phyloP scores from a whole-genome alignment of 2,329 filamentous ascomycete species.

The Cytospora chrysosperma region DNA sequence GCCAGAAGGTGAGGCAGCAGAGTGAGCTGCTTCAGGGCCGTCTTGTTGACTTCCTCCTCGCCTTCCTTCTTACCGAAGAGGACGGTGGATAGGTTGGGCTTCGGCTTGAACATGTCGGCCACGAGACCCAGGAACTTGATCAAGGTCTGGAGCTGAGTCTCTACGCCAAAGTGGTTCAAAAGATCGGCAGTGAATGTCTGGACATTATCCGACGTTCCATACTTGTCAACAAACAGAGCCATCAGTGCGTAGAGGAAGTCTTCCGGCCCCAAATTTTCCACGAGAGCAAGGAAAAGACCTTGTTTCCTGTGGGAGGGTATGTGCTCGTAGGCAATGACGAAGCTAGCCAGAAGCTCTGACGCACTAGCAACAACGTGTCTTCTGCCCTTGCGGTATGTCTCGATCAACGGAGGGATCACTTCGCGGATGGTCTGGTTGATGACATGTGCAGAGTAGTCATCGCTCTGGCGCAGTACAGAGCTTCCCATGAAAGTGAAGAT shows the following conservation, averaged over 20 bases:
- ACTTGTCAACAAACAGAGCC: conserved; percentile 87
- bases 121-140: conserved; percentile 75
- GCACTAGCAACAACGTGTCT: conserved; percentile 77
- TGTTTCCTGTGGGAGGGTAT: conserved; percentile 84
- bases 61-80: conserved; percentile 61
- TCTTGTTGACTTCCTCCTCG: conserved; percentile 48
- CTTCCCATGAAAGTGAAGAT: conserved; percentile 98
- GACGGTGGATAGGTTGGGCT: conserved; percentile 69
- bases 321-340: conserved; percentile 94
- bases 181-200: conserved; percentile 74
- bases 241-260: conserved; percentile 88
- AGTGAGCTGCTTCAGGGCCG: conserved; percentile 54
- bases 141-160: conserved; percentile 75
- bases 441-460: conserved; percentile 95
- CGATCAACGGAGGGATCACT: conserved; percentile 87
- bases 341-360: conserved; percentile 89
- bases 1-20: conserved; percentile 58
- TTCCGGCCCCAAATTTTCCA: conserved; percentile 78
- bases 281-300: conserved; percentile 78
- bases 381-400: conserved; percentile 78
- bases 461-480: conserved; percentile 85
- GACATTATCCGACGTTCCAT: conserved; percentile 73
- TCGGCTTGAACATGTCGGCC: conserved; percentile 71
- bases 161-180: conserved; percentile 68
- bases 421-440: conserved; percentile 93